These are phyloP conservation scores for Exophiala viscosa DNA, from an alignment of 2,329 filamentous ascomycete genomes.

Conservation along the genomic window DNA sequence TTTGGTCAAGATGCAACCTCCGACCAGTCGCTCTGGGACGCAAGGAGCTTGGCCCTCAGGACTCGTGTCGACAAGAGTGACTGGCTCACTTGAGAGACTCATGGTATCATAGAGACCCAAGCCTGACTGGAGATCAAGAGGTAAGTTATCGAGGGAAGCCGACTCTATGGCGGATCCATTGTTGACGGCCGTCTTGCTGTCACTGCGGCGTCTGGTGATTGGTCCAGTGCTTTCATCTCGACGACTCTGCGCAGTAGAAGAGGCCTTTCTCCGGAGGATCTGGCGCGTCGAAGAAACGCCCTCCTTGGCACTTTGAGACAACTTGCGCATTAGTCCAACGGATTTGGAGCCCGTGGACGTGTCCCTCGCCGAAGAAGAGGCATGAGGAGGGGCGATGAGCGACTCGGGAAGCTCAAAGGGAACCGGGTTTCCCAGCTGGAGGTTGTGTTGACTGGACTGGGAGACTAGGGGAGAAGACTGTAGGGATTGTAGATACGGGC, in stretches of 20 bases:
- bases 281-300: constrained; percentile 50
- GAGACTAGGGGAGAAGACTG: constrained; percentile 27
- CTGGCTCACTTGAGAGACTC: constrained; percentile 38
- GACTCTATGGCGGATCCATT: constrained; percentile 10
- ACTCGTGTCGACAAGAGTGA: constrained; percentile 34
- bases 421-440: constrained; percentile 40
- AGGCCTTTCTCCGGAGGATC: constrained; percentile 68
- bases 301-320: constrained; percentile 68
- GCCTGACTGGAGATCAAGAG: constrained; percentile 16
- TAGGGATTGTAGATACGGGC: constrained; percentile 25
- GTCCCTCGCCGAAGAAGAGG: constrained; percentile 12
- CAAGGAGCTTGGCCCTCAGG: constrained; percentile 56
- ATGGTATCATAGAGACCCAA: constrained; percentile 38
- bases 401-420: constrained; percentile 71
- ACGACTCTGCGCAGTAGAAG: constrained; percentile 70
- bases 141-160: constrained; percentile 16
- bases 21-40: constrained; percentile 70
- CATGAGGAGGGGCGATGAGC: constrained; percentile 50
- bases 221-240: constrained; percentile 87
- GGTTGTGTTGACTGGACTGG: constrained; percentile 5
- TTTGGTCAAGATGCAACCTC: constrained; percentile 75
- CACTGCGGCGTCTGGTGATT: constrained; percentile 80
- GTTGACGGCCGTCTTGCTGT: constrained; percentile 70
- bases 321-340: constrained; percentile 71
- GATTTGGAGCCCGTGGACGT: constrained; percentile 43